These are phyloP conservation scores for Yamadazyma atmosphaerica DNA, from an alignment of 1,139 yeast species.

Conservation along the genomic window DNA sequence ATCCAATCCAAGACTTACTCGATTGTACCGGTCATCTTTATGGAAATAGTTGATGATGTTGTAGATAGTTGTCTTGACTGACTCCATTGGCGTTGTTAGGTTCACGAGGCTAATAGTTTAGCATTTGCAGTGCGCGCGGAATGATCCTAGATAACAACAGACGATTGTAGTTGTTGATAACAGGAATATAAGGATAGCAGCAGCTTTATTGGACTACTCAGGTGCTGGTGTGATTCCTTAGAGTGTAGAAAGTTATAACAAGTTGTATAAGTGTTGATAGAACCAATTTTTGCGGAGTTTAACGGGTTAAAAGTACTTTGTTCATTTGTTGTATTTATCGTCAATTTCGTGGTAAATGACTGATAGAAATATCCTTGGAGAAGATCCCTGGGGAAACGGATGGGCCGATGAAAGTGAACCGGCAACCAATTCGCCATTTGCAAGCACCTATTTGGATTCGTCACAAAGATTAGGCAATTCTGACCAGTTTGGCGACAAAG, in stretches of 20 bases:
- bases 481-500: conserved; percentile 4
- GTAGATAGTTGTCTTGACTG: conserved; percentile 6
- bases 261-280: too few relatives aligned
- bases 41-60: conserved; percentile 21
- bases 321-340: too few relatives aligned
- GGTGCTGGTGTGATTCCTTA: too few relatives aligned
- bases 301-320: too few relatives aligned
- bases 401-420: conserved; percentile 30
- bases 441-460: conserved; percentile 23
- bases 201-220: background rate
- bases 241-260: too few relatives aligned
- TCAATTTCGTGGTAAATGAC: too few relatives aligned
- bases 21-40: conserved; percentile 31
- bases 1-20: conserved; percentile 53
- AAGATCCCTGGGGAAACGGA: conserved; percentile 47
- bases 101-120: background rate
- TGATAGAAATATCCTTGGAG: conserved; percentile 16
- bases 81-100: background rate
- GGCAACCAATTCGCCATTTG: conserved; percentile 10
- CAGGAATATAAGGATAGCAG: background rate
- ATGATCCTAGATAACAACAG: too few relatives aligned
- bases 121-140: background rate
- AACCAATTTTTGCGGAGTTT: too few relatives aligned
- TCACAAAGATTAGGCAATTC: conserved; percentile 24
- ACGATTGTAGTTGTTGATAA: conserved; percentile 1